phyloP scores from a whole-genome alignment of 139 green algal genomes.

The Chlamydomonas eustigma region DNA sequence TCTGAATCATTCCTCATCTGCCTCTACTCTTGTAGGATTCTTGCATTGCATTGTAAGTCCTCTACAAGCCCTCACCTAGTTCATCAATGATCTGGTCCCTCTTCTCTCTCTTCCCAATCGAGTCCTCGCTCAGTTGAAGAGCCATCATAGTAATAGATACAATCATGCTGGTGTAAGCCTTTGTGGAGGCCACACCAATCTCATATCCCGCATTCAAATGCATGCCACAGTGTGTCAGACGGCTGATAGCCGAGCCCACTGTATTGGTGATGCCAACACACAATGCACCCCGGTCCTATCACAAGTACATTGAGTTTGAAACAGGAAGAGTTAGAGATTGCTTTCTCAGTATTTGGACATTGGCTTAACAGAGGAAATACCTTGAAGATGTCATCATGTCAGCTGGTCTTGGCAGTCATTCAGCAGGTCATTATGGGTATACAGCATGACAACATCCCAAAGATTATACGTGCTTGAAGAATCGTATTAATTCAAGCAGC shows the following conservation, averaged over 20 bases:
- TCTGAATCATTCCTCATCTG: no score
- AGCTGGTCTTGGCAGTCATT: no score
- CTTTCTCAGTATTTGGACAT: no score
- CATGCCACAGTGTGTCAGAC: constrained; percentile 87
- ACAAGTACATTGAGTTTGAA: background rate
- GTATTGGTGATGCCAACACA: constrained; percentile 98
- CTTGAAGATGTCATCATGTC: background rate
- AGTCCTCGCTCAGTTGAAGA: constrained; percentile 84
- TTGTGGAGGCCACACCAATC: constrained; percentile 97
- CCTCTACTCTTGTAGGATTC: constrained; percentile 38
- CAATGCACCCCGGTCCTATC: constrained; percentile 70
- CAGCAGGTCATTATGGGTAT: no score
- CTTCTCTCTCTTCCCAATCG: constrained; percentile 61
- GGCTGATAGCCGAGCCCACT: constrained; percentile 85
- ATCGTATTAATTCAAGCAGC: no score
- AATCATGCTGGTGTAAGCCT: constrained; percentile 89
- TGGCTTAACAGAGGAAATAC: background rate
- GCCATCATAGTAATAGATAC: constrained; percentile 90
- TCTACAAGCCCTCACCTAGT: constrained; percentile 56
- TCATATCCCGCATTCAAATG: constrained; percentile 96
- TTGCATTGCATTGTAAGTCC: no score
- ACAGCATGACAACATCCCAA: no score
- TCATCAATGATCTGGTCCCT: constrained; percentile 82
- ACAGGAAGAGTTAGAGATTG: background rate
- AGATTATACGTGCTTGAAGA: no score